A percentile compares a stretch with the other conserved stretches of the same genome.
These are phyloP conservation scores for Stagonosporopsis cucurbitacearum DNA, from an alignment of 2,329 filamentous ascomycete genomes.

Conservation along the genomic window DNA sequence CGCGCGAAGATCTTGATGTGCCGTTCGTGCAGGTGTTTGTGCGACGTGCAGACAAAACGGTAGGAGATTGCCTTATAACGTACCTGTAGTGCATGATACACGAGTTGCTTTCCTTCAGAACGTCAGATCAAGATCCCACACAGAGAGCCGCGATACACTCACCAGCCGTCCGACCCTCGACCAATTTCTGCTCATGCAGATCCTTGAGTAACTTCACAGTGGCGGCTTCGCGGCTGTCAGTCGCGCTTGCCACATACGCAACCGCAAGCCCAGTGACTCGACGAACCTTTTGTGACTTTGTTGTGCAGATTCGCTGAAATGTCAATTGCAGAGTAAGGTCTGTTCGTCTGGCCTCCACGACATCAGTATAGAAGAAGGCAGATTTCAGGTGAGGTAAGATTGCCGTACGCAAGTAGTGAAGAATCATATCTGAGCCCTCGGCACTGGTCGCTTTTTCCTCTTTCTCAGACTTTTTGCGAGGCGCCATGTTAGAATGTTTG, in stretches of 20 bases:
- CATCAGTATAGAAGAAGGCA: conserved; percentile 7
- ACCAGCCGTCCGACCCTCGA: conserved; percentile 65
- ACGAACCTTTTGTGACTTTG: conserved; percentile 61
- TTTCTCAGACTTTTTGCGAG: conserved; percentile 46
- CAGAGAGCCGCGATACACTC: conserved; percentile 6
- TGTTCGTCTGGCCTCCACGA: conserved; percentile 57
- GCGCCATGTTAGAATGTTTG: conserved; percentile 36
- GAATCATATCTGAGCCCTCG: conserved; percentile 53
- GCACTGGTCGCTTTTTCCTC: conserved; percentile 41
- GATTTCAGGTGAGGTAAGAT: not conserved
- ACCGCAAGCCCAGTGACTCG: not conserved
- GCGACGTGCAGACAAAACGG: too few species aligned
- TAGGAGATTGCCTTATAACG: not conserved
- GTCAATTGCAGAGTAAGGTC: conserved; percentile 64
- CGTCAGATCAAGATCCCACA: not conserved
- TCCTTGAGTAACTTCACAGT: conserved; percentile 68
- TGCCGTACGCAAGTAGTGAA: conserved; percentile 59
- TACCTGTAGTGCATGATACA: conserved; percentile 64
- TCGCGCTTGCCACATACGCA: not conserved
- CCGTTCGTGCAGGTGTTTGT: too few species aligned
- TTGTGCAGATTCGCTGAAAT: conserved; percentile 68
- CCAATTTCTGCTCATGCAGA: conserved; percentile 64
- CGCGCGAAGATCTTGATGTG: too few species aligned
- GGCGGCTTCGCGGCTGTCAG: conserved; percentile 53
- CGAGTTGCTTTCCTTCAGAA: conserved; percentile 63